These are phyloP conservation scores for Coelastrella sp. DNA, from an alignment of 139 green algal genomes.

Conservation along the genomic window DNA sequence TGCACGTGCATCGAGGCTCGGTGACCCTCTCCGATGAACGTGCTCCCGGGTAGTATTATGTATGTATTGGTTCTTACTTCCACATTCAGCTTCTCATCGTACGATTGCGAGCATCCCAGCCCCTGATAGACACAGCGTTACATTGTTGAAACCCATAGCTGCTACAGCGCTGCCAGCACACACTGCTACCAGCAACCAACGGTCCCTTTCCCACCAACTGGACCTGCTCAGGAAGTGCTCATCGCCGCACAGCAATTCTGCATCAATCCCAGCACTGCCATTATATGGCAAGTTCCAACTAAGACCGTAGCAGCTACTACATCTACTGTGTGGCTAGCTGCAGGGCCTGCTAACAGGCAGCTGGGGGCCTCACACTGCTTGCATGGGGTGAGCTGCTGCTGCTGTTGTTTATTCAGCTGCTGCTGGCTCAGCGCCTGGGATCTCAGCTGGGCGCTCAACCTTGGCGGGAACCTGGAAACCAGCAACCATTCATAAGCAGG, in stretches of 20 bases:
- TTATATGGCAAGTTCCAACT: neutral
- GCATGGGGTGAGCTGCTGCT: neutral
- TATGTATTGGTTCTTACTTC: too few species aligned
- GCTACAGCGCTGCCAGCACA: neutral
- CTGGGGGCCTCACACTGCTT: neutral
- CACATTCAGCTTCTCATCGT: too few species aligned
- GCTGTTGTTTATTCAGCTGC: slow-evolving; percentile 35
- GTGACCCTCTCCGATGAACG: too few species aligned
- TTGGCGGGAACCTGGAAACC: slow-evolving; percentile 54
- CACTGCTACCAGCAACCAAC: neutral
- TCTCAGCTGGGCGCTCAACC: slow-evolving; percentile 62
- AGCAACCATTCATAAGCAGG: too few species aligned
- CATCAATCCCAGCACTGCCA: too few species aligned
- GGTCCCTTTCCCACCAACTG: neutral
- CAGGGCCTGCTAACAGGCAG: neutral
- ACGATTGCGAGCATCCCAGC: too few species aligned
- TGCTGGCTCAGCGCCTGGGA: slow-evolving; percentile 38
- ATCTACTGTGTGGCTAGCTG: neutral
- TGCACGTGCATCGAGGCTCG: too few species aligned
- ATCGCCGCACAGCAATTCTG: too few species aligned
- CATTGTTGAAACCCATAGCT: neutral
- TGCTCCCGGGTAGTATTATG: too few species aligned
- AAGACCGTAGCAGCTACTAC: neutral
- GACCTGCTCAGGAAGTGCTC: too few species aligned
- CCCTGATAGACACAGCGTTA: neutral